These are phyloP conservation scores for Gloeopeniophorella convolvens DNA, from an alignment of 768 basidiomycete species.

Conservation along the genomic window DNA sequence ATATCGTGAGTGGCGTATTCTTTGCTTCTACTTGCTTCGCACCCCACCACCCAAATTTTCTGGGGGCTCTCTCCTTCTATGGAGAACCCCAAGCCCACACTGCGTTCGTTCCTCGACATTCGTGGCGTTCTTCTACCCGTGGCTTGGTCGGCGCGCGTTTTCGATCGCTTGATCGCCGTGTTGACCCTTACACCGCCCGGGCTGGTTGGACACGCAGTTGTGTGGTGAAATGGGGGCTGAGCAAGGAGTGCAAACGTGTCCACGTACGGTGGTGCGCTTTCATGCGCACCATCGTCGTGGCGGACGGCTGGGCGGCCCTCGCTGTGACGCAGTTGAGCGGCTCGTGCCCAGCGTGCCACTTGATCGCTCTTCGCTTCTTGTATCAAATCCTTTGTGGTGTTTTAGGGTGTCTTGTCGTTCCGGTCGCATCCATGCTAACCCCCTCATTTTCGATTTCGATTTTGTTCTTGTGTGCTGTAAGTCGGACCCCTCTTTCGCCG, in stretches of 20 bases:
- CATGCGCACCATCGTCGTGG: slow-evolving; percentile 36
- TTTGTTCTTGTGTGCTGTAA: slow-evolving; percentile 35
- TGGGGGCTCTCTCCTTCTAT: slow-evolving; percentile 92
- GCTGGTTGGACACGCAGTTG: slow-evolving; percentile 81
- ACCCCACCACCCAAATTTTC: slow-evolving; percentile 93
- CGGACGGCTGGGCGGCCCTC: slow-evolving; percentile 43
- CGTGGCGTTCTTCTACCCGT: slow-evolving; percentile 80
- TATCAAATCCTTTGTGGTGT: slow-evolving; percentile 19
- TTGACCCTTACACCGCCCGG: slow-evolving; percentile 59
- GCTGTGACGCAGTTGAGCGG: slow-evolving; percentile 68
- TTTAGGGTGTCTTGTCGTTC: slow-evolving; percentile 24
- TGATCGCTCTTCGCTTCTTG: slow-evolving; percentile 45
- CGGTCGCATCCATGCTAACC: slow-evolving; percentile 52
- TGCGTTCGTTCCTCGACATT: slow-evolving; percentile 69
- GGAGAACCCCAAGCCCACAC: slow-evolving; percentile 93
- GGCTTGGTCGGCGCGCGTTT: slow-evolving; percentile 76
- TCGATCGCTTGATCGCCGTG: slow-evolving; percentile 95
- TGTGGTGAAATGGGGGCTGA: slow-evolving; percentile 98
- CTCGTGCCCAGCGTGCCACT: slow-evolving; percentile 54
- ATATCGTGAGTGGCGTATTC: slow-evolving; percentile 84
- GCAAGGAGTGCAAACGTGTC: slow-evolving; percentile 77
- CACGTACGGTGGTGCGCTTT: slow-evolving; percentile 25
- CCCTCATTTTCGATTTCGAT: slow-evolving; percentile 35
- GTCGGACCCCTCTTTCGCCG: slow-evolving; percentile 80
- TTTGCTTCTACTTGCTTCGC: slow-evolving; percentile 86